Evolutionary conservation across 768 basidiomycete species (phyloP).

Genomic region (Lentinula aciculospora): DNA sequence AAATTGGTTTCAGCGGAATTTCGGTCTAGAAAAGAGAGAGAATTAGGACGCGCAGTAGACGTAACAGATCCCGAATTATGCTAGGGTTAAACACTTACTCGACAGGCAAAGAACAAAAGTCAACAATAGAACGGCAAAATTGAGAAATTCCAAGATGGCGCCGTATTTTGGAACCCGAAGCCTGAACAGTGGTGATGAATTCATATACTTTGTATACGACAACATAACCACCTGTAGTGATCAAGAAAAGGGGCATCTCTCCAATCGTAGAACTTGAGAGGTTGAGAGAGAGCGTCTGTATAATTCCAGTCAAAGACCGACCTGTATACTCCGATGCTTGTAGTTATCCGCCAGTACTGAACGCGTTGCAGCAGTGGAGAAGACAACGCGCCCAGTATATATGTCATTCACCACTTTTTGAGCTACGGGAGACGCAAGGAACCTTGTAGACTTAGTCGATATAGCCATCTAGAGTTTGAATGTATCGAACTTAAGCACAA

Average conservation of each 20-base stretch:
- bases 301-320: not conserved
- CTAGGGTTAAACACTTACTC: constrained; percentile 32
- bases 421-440: constrained; percentile 76
- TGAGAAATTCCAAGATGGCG: constrained; percentile 71
- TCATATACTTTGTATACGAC: not conserved
- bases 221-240: constrained; percentile 60
- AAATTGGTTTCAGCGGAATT: constrained; percentile 42
- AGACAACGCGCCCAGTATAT: constrained; percentile 73
- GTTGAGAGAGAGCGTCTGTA: constrained; percentile 11
- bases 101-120: constrained; percentile 72
- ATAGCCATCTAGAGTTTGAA: constrained; percentile 70
- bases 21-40: constrained; percentile 29
- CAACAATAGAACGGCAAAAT: constrained; percentile 61
- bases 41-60: not conserved
- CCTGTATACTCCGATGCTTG: constrained; percentile 43
- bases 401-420: constrained; percentile 88
- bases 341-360: constrained; percentile 90
- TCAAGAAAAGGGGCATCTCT: constrained; percentile 69
- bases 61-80: too few relatives aligned
- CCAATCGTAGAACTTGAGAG: constrained; percentile 68
- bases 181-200: constrained; percentile 30
- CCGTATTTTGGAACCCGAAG: constrained; percentile 81
- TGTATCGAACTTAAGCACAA: not conserved
- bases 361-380: constrained; percentile 53
- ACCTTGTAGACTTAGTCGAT: constrained; percentile 76